Conservation (phyloP, 2,329 filamentous ascomycete genomes). For the Epicoccum sorghinum region DNA sequence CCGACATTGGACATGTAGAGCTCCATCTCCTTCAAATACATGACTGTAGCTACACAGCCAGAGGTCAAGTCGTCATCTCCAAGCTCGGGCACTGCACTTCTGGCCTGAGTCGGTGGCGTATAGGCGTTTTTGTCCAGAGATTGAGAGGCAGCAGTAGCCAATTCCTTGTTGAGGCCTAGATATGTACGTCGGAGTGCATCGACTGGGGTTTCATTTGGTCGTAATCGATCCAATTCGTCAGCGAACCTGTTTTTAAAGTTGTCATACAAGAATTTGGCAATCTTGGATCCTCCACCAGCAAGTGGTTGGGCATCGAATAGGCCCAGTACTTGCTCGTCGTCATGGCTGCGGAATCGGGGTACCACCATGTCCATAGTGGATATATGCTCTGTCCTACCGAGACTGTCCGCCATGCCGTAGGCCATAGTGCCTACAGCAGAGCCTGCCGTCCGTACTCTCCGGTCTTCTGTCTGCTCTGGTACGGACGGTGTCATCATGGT, state of each 20-base stretch:
- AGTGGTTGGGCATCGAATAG: conserved; percentile 95
- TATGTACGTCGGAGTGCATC: conserved; percentile 90
- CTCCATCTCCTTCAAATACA: conserved; percentile 88
- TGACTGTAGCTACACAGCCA: conserved; percentile 88
- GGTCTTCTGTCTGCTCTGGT: conserved; percentile 92
- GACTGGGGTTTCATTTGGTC: conserved; percentile 73
- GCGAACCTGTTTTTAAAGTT: conserved; percentile 88
- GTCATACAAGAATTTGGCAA: conserved; percentile 95
- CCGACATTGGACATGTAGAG: conserved; percentile 95
- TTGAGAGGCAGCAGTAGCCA: conserved; percentile 83
- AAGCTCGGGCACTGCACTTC: conserved; percentile 77
- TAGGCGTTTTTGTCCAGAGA: conserved; percentile 70
- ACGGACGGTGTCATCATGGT: conserved; percentile 92
- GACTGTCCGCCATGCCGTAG: conserved; percentile 96
- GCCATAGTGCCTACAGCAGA: conserved; percentile 87
- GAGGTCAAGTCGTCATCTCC: conserved; percentile 88
- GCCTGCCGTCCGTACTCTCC: conserved; percentile 95
- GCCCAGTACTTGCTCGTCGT: conserved; percentile 89
- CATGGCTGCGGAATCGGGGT: conserved; percentile 85
- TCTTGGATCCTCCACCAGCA: conserved; percentile 87
- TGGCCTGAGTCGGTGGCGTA: conserved; percentile 57
- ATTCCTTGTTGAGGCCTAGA: conserved; percentile 88
- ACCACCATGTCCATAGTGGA: conserved; percentile 96
- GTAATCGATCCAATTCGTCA: conserved; percentile 76
- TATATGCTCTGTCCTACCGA: conserved; percentile 91